Percentiles rank a stretch among this genome's conserved stretches.
Conservation (phyloP, 306 rosid genomes). For the Inga oerstediana region DNA sequence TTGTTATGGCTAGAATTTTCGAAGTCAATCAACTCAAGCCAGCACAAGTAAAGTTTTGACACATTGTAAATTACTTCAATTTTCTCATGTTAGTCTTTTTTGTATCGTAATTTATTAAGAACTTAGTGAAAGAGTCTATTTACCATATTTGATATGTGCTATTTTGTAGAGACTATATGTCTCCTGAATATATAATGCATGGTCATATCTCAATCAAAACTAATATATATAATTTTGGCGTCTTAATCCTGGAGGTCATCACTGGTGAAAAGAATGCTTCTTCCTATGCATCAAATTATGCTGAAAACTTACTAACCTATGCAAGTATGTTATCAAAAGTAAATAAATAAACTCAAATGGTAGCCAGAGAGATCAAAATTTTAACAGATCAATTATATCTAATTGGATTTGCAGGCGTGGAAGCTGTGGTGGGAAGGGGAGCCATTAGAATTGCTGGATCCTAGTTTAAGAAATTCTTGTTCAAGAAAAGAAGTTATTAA, state of each 20-base stretch:
- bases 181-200: background rate
- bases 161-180: background rate
- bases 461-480: background rate
- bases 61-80: no score
- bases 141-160: no score
- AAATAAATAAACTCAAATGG: no score
- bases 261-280: background rate
- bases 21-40: background rate
- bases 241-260: background rate
- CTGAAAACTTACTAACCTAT: no score
- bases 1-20: no score
- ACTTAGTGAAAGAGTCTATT: no score
- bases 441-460: background rate
- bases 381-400: background rate
- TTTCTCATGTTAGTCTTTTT: no score
- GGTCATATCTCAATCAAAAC: background rate
- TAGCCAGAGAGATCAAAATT: background rate
- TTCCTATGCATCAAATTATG: background rate
- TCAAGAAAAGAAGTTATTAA: background rate
- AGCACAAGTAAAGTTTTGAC: background rate
- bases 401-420: background rate
- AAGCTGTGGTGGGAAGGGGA: background rate
- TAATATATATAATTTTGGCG: background rate
- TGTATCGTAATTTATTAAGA: no score
- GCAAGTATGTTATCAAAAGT: no score